These are phyloP conservation scores for Chionographis japonica DNA, from an alignment of 106 monocot genomes.

Conservation along the genomic window DNA sequence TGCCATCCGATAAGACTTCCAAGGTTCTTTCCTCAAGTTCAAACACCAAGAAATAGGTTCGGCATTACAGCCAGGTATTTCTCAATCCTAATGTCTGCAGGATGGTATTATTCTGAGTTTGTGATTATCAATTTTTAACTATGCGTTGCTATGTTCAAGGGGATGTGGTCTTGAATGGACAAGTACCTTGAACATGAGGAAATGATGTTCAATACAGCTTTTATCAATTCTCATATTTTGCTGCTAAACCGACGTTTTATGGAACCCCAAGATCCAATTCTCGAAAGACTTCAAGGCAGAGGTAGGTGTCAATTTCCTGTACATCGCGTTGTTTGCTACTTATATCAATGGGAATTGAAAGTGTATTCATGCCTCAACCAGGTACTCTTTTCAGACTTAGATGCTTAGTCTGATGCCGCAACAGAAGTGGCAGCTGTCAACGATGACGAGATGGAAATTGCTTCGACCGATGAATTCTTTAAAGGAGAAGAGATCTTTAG, in stretches of 20 bases:
- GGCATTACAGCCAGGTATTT: slow-evolving; percentile 54
- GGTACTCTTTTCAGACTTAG: too few relatives aligned
- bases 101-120: slow-evolving; percentile 6
- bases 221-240: slow-evolving; percentile 62
- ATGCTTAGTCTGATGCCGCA: slow-evolving; percentile 34
- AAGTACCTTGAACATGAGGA: slow-evolving; percentile 47
- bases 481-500: too few relatives aligned
- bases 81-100: background rate
- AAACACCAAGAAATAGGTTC: slow-evolving; percentile 51
- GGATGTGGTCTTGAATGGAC: slow-evolving; percentile 86
- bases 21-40: slow-evolving; percentile 60
- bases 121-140: slow-evolving; percentile 15
- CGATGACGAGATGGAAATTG: slow-evolving; percentile 42
- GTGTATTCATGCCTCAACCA: too few relatives aligned
- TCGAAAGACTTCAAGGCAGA: too few relatives aligned
- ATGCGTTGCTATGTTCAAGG: slow-evolving; percentile 80
- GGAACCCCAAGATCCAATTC: slow-evolving; percentile 62
- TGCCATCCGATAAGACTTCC: slow-evolving; percentile 36
- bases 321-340: too few relatives aligned
- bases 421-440: too few relatives aligned
- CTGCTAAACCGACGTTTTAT: slow-evolving; percentile 53
- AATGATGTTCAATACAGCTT: slow-evolving; percentile 86
- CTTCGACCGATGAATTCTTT: slow-evolving; percentile 75
- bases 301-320: too few relatives aligned
- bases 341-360: too few relatives aligned